phyloP scores from a whole-genome alignment of 2,329 filamentous ascomycete species.

The Venturia oleaginea region DNA sequence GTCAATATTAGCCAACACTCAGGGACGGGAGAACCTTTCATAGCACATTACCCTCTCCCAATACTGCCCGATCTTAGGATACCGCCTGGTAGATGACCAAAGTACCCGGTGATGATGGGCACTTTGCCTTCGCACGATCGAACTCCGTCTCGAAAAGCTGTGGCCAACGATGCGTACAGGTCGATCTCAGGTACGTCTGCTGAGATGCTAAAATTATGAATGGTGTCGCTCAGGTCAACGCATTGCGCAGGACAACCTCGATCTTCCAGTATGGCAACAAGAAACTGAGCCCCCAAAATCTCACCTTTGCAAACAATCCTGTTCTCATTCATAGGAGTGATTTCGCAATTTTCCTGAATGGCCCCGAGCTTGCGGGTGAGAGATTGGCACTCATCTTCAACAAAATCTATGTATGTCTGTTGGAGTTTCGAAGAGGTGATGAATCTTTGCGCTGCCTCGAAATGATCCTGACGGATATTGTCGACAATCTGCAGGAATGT shows the following conservation, averaged over 20 bases:
- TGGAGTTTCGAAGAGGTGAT: slow-evolving; percentile 22
- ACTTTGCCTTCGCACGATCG: slow-evolving; percentile 34
- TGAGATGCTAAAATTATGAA: background rate
- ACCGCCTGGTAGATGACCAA: slow-evolving; percentile 84
- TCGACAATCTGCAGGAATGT: slow-evolving; percentile 65
- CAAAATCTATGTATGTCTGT: slow-evolving; percentile 33
- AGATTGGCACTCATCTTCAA: slow-evolving; percentile 70
- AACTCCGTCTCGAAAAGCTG: slow-evolving; percentile 33
- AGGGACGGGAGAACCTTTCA: background rate
- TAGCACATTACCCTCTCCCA: slow-evolving; percentile 64
- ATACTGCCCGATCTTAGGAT: slow-evolving; percentile 86
- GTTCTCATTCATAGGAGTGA: slow-evolving; percentile 43
- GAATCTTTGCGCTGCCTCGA: slow-evolving; percentile 56
- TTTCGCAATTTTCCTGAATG: slow-evolving; percentile 46
- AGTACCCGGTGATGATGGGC: slow-evolving; percentile 69
- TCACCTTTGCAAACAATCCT: slow-evolving; percentile 92
- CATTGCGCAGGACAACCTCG: slow-evolving; percentile 79
- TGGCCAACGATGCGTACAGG: slow-evolving; percentile 37
- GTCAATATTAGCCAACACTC: background rate
- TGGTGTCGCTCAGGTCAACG: slow-evolving; percentile 50
- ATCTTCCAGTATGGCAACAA: slow-evolving; percentile 76
- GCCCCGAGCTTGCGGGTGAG: slow-evolving; percentile 65
- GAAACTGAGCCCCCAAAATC: slow-evolving; percentile 71
- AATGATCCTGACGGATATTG: slow-evolving; percentile 74
- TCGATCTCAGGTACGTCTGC: background rate